These are phyloP conservation scores for Cystobasidium pallidum DNA, from an alignment of 1,284 basidiomycete genomes.

Conservation along the genomic window DNA sequence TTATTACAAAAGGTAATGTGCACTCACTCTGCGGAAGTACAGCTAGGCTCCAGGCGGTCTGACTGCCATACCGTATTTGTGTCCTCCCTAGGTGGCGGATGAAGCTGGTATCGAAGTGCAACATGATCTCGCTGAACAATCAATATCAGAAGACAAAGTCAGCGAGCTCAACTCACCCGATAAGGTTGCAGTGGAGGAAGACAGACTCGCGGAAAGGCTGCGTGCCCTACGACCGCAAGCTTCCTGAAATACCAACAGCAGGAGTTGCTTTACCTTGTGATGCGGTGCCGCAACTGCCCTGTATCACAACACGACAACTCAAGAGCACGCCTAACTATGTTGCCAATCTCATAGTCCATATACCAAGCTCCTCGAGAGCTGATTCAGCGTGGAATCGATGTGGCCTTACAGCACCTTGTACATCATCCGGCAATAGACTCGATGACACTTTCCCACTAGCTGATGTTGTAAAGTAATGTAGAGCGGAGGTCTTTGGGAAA, in stretches of 20 bases:
- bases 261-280: neutral
- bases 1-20: slow-evolving; percentile 78
- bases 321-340: no score
- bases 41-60: neutral
- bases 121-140: slow-evolving; percentile 65
- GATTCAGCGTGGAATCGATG: no score
- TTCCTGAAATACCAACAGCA: neutral
- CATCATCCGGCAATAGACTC: no score
- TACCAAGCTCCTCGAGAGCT: no score
- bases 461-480: no score
- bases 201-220: slow-evolving; percentile 75
- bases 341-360: no score
- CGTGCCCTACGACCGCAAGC: slow-evolving; percentile 71
- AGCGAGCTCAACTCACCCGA: slow-evolving; percentile 57
- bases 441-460: no score
- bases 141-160: slow-evolving; percentile 56
- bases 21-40: no score
- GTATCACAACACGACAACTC: no score
- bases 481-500: no score
- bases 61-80: neutral
- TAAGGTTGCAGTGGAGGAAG: slow-evolving; percentile 69
- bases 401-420: no score
- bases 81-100: slow-evolving; percentile 70
- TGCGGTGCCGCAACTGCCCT: no score
- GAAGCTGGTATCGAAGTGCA: slow-evolving; percentile 95